Evolutionary conservation across 2,329 filamentous ascomycete genomes (phyloP).

Genomic region (Ilyonectria destructans): DNA sequence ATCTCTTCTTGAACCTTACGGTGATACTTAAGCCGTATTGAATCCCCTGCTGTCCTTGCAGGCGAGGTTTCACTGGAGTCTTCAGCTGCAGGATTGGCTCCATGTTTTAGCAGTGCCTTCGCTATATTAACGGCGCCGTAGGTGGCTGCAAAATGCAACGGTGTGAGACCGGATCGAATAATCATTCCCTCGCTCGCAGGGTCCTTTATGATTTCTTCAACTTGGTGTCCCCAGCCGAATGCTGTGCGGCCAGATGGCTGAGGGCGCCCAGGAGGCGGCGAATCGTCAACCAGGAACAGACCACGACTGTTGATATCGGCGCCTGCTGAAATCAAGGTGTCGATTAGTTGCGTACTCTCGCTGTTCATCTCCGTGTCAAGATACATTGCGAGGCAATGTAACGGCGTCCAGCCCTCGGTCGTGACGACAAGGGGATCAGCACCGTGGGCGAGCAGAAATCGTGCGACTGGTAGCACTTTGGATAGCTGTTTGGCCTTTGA

Average conservation of each 20-base stretch:
- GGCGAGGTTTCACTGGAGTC: background rate
- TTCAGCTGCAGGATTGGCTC: conserved; percentile 17
- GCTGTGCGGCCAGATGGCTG: background rate
- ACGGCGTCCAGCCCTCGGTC: conserved; percentile 47
- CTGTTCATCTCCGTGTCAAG: conserved; percentile 8
- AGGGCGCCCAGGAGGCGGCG: background rate
- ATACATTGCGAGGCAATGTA: conserved; percentile 44
- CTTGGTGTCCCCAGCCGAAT: background rate
- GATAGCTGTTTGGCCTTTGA: background rate
- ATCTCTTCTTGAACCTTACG: background rate
- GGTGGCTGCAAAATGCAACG: conserved; percentile 26
- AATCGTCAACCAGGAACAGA: background rate
- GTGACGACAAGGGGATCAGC: conserved; percentile 40
- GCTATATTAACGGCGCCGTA: conserved; percentile 14
- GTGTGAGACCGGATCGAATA: background rate
- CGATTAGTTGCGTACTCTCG: background rate
- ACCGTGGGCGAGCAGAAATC: conserved; percentile 44
- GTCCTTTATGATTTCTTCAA: background rate
- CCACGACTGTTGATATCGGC: background rate
- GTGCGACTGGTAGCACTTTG: conserved; percentile 21
- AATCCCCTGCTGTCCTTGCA: background rate
- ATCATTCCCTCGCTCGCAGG: background rate
- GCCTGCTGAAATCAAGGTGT: background rate
- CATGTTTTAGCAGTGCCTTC: conserved; percentile 17
- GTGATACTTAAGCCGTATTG: background rate